A percentile compares a stretch with the other conserved stretches of the same genome.
These are phyloP conservation scores for Gilbertella persicaria DNA, from an alignment of 371 early-diverging fungal species.

Conservation along the genomic window DNA sequence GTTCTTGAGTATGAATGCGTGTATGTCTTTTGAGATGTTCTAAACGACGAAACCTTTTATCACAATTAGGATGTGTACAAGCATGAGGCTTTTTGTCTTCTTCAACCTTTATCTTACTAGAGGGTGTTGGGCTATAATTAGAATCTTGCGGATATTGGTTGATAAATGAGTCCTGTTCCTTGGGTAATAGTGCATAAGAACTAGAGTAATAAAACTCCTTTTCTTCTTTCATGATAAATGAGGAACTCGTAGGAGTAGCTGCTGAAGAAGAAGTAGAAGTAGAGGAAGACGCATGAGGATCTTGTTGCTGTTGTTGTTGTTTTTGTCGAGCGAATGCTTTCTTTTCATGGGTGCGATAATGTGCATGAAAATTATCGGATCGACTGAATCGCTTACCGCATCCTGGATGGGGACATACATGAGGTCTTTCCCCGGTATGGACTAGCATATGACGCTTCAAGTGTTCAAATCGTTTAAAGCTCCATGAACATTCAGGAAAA, in stretches of 20 bases:
- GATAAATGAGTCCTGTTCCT: not conserved
- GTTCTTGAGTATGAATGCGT: slow-evolving; percentile 84
- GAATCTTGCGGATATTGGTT: not conserved
- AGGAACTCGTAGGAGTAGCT: not conserved
- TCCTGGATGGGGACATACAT: slow-evolving; percentile 63
- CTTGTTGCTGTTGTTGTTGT: slow-evolving; percentile 22
- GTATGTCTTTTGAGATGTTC: slow-evolving; percentile 91
- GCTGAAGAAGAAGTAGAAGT: slow-evolving; percentile 4
- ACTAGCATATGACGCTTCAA: slow-evolving; percentile 80
- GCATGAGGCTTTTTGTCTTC: slow-evolving; percentile 49
- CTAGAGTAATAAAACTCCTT: not conserved
- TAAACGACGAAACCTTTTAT: slow-evolving; percentile 70
- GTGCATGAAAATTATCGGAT: slow-evolving; percentile 73
- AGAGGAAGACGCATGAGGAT: not conserved
- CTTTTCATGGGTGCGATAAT: slow-evolving; percentile 57
- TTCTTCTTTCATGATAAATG: not conserved
- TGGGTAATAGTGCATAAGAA: not conserved
- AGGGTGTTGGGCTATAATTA: not conserved
- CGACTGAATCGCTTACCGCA: slow-evolving; percentile 79
- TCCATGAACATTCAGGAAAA: slow-evolving; percentile 59
- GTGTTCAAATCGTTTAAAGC: slow-evolving; percentile 83
- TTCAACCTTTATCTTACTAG: not conserved
- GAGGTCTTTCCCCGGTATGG: slow-evolving; percentile 70
- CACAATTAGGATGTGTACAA: slow-evolving; percentile 58
- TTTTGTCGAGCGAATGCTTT: slow-evolving; percentile 39